Conservation (phyloP, 179 eudicot genomes). For the Silene coronaria region DNA sequence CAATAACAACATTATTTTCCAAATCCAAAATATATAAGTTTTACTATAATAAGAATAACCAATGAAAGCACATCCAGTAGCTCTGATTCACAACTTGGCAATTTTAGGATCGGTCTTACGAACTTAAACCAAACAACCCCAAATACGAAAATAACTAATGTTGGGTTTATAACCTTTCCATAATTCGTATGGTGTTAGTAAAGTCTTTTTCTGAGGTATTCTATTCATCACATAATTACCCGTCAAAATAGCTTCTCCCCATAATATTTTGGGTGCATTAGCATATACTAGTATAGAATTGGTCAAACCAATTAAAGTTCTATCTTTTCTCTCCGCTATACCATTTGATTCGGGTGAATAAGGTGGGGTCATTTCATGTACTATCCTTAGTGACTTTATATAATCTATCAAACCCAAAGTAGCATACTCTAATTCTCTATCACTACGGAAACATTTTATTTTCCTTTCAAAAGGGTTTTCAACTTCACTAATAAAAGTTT, state of each 20-base stretch:
- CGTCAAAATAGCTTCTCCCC: not conserved
- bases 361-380: too few relatives aligned
- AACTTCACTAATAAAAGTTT: too few relatives aligned
- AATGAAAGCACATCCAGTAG: not conserved
- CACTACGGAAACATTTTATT: conserved; percentile 6
- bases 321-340: too few relatives aligned
- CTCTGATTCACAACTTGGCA: not conserved
- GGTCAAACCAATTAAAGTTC: too few relatives aligned
- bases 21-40: not conserved
- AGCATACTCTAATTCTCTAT: not conserved
- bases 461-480: not conserved
- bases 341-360: too few relatives aligned
- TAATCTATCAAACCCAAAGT: not conserved
- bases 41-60: not conserved
- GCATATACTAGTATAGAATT: too few relatives aligned
- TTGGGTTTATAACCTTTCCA: not conserved
- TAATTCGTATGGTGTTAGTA: not conserved
- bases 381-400: not conserved
- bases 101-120: too few relatives aligned
- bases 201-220: not conserved
- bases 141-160: not conserved
- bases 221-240: conserved; percentile 3
- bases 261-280: too few relatives aligned
- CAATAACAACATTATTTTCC: conserved; percentile 4
- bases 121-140: not conserved